phyloP scores from a whole-genome alignment of 495 filamentous ascomycete genomes.

The Xylaria longipes region DNA sequence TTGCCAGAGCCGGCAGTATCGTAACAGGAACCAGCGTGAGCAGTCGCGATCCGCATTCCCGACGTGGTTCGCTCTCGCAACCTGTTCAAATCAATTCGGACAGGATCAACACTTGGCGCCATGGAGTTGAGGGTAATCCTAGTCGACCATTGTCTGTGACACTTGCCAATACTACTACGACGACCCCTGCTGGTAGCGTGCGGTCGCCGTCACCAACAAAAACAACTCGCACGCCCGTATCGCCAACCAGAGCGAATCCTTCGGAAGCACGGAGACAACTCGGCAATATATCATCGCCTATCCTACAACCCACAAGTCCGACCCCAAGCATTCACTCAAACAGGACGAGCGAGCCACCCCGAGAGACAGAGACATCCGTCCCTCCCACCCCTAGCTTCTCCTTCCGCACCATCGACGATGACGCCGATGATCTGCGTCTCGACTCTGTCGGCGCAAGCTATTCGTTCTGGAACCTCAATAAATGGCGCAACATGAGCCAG shows the following conservation, averaged over 20 bases:
- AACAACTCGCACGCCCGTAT: conserved; percentile 39
- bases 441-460: conserved; percentile 39
- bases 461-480: conserved; percentile 54
- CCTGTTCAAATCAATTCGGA: conserved; percentile 68
- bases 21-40: conserved; percentile 61
- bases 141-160: conserved; percentile 42
- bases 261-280: conserved; percentile 48
- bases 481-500: conserved; percentile 48
- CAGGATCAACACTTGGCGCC: conserved; percentile 90
- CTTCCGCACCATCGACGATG: conserved; percentile 39
- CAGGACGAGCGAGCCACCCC: conserved; percentile 26
- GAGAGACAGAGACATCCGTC: conserved; percentile 27
- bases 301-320: conserved; percentile 28
- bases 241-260: conserved; percentile 36
- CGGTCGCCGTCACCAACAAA: conserved; percentile 59
- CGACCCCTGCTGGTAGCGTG: conserved; percentile 50
- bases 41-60: conserved; percentile 56
- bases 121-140: conserved; percentile 64
- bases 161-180: conserved; percentile 23
- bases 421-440: conserved; percentile 36
- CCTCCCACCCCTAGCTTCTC: conserved; percentile 51
- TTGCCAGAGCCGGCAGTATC: conserved; percentile 71
- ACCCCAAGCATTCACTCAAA: conserved; percentile 28
- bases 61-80: conserved; percentile 56
- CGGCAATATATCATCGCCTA: conserved; percentile 41